These are phyloP conservation scores for Candida ipomoeae DNA, from an alignment of 805 yeast species.

Conservation along the genomic window DNA sequence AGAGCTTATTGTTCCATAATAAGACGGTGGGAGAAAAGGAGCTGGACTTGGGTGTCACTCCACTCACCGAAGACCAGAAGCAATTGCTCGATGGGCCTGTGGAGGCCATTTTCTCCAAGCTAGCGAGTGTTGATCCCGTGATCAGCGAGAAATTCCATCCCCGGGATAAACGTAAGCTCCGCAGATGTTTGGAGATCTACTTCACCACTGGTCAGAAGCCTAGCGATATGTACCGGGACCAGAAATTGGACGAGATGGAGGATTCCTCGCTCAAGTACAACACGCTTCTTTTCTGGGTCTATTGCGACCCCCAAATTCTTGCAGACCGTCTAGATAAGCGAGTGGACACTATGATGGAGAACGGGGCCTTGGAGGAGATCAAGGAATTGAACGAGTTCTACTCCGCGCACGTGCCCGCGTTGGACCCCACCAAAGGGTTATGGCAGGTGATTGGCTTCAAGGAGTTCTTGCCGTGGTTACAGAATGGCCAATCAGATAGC, in stretches of 20 bases:
- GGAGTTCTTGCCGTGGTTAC: constrained; percentile 75
- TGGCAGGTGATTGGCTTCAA: constrained; percentile 96
- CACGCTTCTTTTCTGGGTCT: constrained; percentile 78
- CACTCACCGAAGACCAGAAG: constrained; percentile 25
- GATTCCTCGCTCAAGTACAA: constrained; percentile 52
- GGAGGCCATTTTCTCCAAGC: constrained; percentile 43
- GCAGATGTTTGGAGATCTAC: constrained; percentile 77
- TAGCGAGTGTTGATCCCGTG: constrained; percentile 59
- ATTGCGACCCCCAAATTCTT: constrained; percentile 55
- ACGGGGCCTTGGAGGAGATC: constrained; percentile 71
- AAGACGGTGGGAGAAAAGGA: constrained; percentile 48
- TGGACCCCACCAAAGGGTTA: constrained; percentile 67
- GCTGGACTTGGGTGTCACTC: constrained; percentile 26
- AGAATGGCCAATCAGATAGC: constrained; percentile 12
- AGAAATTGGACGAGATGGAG: constrained; percentile 40
- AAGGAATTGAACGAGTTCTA: constrained; percentile 51
- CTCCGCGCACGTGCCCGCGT: constrained; percentile 26
- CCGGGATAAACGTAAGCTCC: constrained; percentile 72
- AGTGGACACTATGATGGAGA: constrained; percentile 76
- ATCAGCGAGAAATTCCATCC: constrained; percentile 87
- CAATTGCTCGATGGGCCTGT: constrained; percentile 54
- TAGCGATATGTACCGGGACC: constrained; percentile 65
- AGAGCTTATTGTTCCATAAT: constrained; percentile 68
- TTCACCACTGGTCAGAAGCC: constrained; percentile 63
- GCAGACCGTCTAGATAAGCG: constrained; percentile 65